Evolutionary conservation across 768 basidiomycete genomes (phyloP).

Genomic region (Tylopilus rubrobrunneus): DNA sequence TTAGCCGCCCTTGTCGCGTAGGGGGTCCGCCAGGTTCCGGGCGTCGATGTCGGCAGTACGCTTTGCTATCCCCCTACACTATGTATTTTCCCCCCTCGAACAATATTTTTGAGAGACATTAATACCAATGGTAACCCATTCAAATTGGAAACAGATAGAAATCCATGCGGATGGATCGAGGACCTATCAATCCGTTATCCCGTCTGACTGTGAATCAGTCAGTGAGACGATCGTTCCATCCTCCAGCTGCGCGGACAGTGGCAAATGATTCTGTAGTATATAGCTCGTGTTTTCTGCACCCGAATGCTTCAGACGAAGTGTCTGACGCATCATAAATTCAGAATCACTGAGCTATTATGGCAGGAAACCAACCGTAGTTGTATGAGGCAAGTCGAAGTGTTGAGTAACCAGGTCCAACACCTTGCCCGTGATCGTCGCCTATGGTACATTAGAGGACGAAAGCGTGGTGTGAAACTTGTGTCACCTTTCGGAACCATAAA

Average conservation of each 20-base stretch:
- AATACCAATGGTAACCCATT: background rate
- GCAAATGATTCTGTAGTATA: conserved; percentile 45
- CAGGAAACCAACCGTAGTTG: conserved; percentile 12
- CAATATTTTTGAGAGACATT: background rate
- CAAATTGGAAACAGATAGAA: background rate
- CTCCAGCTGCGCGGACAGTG: conserved; percentile 47
- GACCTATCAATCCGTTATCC: background rate
- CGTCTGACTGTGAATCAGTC: conserved; percentile 1
- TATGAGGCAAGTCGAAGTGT: conserved; percentile 14
- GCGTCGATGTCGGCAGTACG: background rate
- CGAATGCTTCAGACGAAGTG: conserved; percentile 36
- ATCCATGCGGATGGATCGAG: background rate
- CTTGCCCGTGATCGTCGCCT: conserved; percentile 57
- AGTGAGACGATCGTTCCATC: conserved; percentile 42
- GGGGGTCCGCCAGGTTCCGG: too few species aligned
- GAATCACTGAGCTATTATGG: background rate
- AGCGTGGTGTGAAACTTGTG: background rate
- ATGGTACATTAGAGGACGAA: conserved; percentile 5
- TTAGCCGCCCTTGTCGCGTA: conserved; percentile 82
- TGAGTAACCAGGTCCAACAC: conserved; percentile 54
- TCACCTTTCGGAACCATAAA: conserved; percentile 75
- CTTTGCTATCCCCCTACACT: conserved; percentile 15
- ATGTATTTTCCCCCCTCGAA: conserved; percentile 10
- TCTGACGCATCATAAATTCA: conserved; percentile 35
- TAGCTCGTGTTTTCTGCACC: conserved; percentile 23